phyloP scores from a whole-genome alignment of 495 filamentous ascomycete species.

The Trichocladium uniseriatum region DNA sequence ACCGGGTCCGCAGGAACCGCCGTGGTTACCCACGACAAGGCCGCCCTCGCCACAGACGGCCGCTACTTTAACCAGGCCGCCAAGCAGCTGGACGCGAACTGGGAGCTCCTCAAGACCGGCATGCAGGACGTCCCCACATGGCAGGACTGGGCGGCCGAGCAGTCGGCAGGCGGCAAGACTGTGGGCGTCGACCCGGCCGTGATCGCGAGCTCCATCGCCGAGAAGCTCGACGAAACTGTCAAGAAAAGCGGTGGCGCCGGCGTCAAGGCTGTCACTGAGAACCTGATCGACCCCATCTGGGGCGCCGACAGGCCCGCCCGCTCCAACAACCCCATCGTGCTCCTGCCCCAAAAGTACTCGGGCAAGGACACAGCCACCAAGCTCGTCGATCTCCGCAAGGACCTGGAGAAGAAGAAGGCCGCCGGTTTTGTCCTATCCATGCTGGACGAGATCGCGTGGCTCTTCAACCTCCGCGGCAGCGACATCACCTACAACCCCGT shows the following conservation, averaged over 20 bases:
- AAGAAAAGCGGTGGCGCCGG: conserved; percentile 77
- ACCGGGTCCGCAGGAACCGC: conserved; percentile 92
- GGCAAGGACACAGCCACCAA: conserved; percentile 81
- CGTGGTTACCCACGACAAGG: conserved; percentile 76
- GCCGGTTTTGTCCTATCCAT: conserved; percentile 85
- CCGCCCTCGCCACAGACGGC: conserved; percentile 88
- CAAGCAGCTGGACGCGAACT: conserved; percentile 87
- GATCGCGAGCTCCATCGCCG: conserved; percentile 74
- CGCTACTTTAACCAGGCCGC: conserved; percentile 97
- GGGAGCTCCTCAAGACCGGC: conserved; percentile 86
- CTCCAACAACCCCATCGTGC: conserved; percentile 66
- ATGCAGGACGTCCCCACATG: conserved; percentile 90
- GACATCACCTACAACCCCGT: conserved; percentile 99
- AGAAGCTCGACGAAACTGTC: conserved; percentile 78
- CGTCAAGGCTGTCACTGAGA: conserved; percentile 62
- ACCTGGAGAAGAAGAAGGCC: conserved; percentile 84
- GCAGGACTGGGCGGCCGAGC: conserved; percentile 92
- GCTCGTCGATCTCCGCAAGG: conserved; percentile 77
- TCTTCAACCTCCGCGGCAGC: conserved; percentile 91
- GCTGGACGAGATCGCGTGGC: conserved; percentile 96
- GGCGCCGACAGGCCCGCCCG: conserved; percentile 59
- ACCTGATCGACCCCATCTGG: conserved; percentile 87
- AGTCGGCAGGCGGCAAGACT: conserved; percentile 72
- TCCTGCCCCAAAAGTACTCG: conserved; percentile 61
- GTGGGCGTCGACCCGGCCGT: conserved; percentile 90